phyloP scores from a whole-genome alignment of 306 rosid genomes.

The Luffa aegyptiaca region DNA sequence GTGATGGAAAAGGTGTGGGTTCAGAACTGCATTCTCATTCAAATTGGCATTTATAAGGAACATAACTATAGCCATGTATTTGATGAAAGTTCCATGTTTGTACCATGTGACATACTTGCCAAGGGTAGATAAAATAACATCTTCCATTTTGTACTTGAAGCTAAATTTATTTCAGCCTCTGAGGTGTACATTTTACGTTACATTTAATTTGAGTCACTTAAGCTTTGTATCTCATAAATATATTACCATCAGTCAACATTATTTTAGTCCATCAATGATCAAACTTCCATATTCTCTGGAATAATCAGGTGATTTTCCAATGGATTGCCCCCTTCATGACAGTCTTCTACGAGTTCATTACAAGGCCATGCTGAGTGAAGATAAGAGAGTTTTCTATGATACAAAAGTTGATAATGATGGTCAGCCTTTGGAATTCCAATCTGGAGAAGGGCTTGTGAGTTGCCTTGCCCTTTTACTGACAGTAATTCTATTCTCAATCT shows the following conservation, averaged over 20 bases:
- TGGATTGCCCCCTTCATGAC: slow-evolving; percentile 99
- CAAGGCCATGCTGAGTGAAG: slow-evolving; percentile 70
- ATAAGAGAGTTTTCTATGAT: slow-evolving; percentile 62
- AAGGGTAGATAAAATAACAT: not conserved
- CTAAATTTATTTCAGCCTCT: not conserved
- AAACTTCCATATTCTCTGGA: slow-evolving; percentile 17
- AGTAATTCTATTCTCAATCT: slow-evolving; percentile 8
- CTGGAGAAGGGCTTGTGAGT: slow-evolving; percentile 99
- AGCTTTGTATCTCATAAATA: not conserved
- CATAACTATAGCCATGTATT: not conserved
- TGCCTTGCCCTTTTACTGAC: slow-evolving; percentile 14
- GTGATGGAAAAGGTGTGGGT: slow-evolving; percentile 76
- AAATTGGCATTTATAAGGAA: not conserved
- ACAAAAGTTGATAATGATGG: slow-evolving; percentile 75
- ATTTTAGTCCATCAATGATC: not conserved
- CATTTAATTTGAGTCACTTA: not conserved
- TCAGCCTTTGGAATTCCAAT: slow-evolving; percentile 83
- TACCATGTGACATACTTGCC: not conserved
- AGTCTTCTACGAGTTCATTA: slow-evolving; percentile 78
- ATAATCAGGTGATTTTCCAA: slow-evolving; percentile 81
- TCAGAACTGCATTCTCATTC: slow-evolving; percentile 7
- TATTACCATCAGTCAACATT: not conserved
- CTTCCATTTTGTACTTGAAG: not conserved
- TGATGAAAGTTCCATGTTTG: not conserved
- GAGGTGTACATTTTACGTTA: not conserved